Base-by-base conservation (phyloP, 2,329 filamentous ascomycete species). In the Sclerotinia nivalis region DNA sequence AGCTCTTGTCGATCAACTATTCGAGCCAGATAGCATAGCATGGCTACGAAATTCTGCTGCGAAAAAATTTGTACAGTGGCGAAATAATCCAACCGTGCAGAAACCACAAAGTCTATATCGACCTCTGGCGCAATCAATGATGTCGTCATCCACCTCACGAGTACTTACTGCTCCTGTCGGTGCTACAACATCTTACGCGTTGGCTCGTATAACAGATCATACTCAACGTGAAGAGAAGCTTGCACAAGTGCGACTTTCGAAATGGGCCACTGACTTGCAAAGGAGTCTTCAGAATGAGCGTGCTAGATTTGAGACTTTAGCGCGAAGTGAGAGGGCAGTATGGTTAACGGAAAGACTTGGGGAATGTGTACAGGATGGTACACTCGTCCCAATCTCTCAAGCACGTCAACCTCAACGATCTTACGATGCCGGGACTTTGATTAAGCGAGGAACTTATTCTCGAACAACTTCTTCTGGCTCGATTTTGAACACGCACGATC, bases 1-100 rank as follows among this genome's bases (percentile, higher is more conserved):
- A 7, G 80, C 82, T 12, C 83, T 98, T 1, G 86, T 97, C n/a
- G 83, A 88, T 12, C 87, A 87, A 25, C 82, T 97, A 0, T 94
- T 98, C 75, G 90, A 93, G 59, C 85, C 86, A 5, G 89, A 95
- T 59, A 93, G 91, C 49, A 87, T 93, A 50, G 86, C 91, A 4
- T 94, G 92, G 85, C 85, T 98, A 66, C 89, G 95, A 40, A 91
- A 98, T 79, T 86, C 89, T 0, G 90, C 93, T 2, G 93, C 93
- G 1, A 90, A 90, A 78, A 97, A 97, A 78, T 90, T 93, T 72
- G 80, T 96, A 18, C 83, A 87, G 65, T 96, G 92, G 90, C 86
- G 89, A 68, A 83, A 82, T 60, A 73, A 79, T 60, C 73, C 79
- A 70, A 73, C 77, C 72, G 75, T 76, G 75, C n/a, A 66, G 22